Conservation (phyloP, 139 green algal species). For the Ettlia oleoabundans region DNA sequence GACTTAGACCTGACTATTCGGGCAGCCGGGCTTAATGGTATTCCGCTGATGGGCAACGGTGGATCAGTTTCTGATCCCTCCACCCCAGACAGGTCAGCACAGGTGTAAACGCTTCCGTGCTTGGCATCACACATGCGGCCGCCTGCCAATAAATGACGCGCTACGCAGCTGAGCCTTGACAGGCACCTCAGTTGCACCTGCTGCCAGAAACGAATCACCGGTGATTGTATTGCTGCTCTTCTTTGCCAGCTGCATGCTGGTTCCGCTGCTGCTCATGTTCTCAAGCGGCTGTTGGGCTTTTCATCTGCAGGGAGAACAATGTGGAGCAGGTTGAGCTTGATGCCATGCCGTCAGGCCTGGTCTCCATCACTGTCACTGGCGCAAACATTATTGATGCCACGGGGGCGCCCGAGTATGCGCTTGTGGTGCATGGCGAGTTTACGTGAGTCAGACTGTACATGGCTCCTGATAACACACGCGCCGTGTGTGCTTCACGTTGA, state of each 20-base stretch:
- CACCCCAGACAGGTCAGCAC: constrained; percentile 53
- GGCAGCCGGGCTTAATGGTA: constrained; percentile 64
- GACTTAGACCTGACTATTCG: constrained; percentile 84
- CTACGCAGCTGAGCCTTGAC: too few relatives aligned
- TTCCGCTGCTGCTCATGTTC: too few relatives aligned
- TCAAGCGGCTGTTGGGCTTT: neutral
- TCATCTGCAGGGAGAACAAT: constrained; percentile 72
- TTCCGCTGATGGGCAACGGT: constrained; percentile 71
- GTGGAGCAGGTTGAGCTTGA: constrained; percentile 72
- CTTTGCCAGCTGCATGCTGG: too few relatives aligned
- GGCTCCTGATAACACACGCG: too few relatives aligned
- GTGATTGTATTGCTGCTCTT: too few relatives aligned
- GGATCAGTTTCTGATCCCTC: constrained; percentile 19
- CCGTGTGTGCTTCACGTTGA: too few relatives aligned
- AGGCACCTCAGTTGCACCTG: too few relatives aligned
- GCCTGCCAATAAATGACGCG: too few relatives aligned
- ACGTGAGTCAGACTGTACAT: too few relatives aligned
- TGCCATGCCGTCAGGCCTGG: constrained; percentile 59
- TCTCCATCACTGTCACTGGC: constrained; percentile 66
- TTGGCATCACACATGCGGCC: neutral
- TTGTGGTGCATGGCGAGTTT: constrained; percentile 74
- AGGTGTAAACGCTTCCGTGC: neutral
- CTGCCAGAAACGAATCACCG: too few relatives aligned
- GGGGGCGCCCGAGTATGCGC: constrained; percentile 72
- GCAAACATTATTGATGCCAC: constrained; percentile 9